Percentiles rank a stretch among this genome's conserved stretches.
Conservation (phyloP, 805 yeast species). For the Debaryomyces hansenii region DNA sequence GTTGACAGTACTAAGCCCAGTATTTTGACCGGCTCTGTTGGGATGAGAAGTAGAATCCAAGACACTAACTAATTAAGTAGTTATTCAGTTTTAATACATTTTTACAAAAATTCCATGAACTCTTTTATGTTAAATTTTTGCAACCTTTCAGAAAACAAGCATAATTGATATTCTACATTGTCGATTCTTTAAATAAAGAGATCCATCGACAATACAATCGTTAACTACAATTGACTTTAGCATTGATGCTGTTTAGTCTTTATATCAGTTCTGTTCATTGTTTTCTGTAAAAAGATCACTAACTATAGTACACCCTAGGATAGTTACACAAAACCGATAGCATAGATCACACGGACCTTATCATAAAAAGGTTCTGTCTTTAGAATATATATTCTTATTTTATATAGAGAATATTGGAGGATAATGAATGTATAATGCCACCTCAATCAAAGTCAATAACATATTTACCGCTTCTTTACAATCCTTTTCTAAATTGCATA, state of each 20-base stretch:
- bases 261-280: no score
- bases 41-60: constrained; percentile 31
- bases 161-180: no score
- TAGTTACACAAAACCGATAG: neutral
- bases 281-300: no score
- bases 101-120: neutral
- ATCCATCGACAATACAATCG: no score
- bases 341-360: neutral
- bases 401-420: no score
- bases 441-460: constrained; percentile 12
- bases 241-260: no score
- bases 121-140: neutral
- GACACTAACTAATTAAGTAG: constrained; percentile 30
- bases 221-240: no score
- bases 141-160: no score
- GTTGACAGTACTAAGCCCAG: constrained; percentile 22
- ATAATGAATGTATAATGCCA: constrained; percentile 5
- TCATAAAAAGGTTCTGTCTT: neutral
- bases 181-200: no score
- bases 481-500: constrained; percentile 64
- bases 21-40: constrained; percentile 38
- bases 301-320: no score
- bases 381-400: no score
- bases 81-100: neutral
- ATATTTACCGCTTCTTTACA: constrained; percentile 54